phyloP scores from a whole-genome alignment of 176 grass and related monocot genomes.

The Melocanna baccifera region DNA sequence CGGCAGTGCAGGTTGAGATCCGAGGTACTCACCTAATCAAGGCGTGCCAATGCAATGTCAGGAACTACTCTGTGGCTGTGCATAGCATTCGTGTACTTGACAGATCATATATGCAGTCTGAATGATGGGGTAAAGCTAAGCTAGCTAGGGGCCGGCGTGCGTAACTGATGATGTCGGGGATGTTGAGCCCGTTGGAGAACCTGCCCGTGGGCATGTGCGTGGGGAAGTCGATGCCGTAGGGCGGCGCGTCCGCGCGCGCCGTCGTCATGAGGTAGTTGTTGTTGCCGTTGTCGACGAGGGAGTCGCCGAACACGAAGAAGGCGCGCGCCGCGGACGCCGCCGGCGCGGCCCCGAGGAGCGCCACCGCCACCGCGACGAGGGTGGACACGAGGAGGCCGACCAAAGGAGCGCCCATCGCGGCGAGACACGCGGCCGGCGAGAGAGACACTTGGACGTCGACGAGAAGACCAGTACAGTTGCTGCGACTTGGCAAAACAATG shows the following conservation, averaged over 20 bases:
- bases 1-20: conserved; percentile 43
- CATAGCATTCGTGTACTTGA: background rate
- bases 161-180: conserved; percentile 76
- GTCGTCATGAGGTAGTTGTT: conserved; percentile 72
- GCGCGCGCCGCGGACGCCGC: conserved; percentile 34
- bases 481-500: background rate
- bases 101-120: background rate
- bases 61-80: background rate
- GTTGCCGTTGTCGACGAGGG: conserved; percentile 80
- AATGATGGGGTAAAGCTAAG: background rate
- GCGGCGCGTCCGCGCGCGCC: conserved; percentile 62
- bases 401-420: conserved; percentile 19
- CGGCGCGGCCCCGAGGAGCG: background rate
- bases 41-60: background rate
- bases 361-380: background rate
- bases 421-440: background rate
- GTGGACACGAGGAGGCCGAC: background rate
- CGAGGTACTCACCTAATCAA: conserved; percentile 54
- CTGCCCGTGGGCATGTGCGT: conserved; percentile 61
- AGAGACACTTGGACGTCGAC: background rate
- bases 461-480: background rate
- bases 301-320: conserved; percentile 84
- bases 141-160: background rate
- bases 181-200: conserved; percentile 81
- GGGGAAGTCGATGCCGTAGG: conserved; percentile 78